phyloP scores from a whole-genome alignment of 352 stramenopile species.

The Phytophthora litchii region DNA sequence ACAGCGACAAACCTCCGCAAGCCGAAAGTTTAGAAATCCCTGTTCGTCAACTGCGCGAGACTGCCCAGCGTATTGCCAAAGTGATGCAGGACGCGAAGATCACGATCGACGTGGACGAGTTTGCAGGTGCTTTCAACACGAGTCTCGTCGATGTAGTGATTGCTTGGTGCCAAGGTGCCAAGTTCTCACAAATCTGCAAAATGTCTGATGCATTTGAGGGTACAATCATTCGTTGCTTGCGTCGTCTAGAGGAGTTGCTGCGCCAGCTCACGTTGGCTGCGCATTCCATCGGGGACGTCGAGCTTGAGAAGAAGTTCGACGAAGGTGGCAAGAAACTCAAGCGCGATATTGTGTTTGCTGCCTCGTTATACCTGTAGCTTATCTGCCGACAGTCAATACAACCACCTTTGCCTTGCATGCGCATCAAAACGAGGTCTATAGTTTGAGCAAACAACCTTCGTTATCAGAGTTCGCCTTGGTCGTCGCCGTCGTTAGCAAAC shows the following conservation, averaged over 20 bases:
- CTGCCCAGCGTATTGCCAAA: slow-evolving; percentile 91
- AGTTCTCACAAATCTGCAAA: slow-evolving; percentile 99
- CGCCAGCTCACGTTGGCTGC: slow-evolving; percentile 96
- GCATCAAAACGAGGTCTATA: too few relatives aligned
- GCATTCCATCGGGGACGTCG: slow-evolving; percentile 97
- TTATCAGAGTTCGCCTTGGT: slow-evolving; percentile 2
- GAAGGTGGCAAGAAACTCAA: slow-evolving; percentile 97
- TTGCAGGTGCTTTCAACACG: slow-evolving; percentile 97
- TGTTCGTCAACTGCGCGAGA: slow-evolving; percentile 95
- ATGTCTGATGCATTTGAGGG: slow-evolving; percentile 98
- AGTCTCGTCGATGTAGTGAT: slow-evolving; percentile 98
- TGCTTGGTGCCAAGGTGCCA: slow-evolving; percentile 96
- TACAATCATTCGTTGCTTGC: slow-evolving; percentile 97
- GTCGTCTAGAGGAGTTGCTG: slow-evolving; percentile 97
- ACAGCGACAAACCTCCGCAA: slow-evolving; percentile 83
- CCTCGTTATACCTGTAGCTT: slow-evolving; percentile 96
- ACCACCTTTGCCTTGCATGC: not conserved
- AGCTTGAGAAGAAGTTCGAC: slow-evolving; percentile 98
- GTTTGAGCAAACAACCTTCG: not conserved
- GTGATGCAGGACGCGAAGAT: slow-evolving; percentile 94
- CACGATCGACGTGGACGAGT: slow-evolving; percentile 97
- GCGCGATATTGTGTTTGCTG: slow-evolving; percentile 99
- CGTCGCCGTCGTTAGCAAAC: not conserved
- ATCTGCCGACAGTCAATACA: slow-evolving; percentile 14
- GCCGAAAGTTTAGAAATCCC: slow-evolving; percentile 84